These are phyloP conservation scores for Citrullus amarus DNA, from an alignment of 306 rosid species.

Conservation along the genomic window DNA sequence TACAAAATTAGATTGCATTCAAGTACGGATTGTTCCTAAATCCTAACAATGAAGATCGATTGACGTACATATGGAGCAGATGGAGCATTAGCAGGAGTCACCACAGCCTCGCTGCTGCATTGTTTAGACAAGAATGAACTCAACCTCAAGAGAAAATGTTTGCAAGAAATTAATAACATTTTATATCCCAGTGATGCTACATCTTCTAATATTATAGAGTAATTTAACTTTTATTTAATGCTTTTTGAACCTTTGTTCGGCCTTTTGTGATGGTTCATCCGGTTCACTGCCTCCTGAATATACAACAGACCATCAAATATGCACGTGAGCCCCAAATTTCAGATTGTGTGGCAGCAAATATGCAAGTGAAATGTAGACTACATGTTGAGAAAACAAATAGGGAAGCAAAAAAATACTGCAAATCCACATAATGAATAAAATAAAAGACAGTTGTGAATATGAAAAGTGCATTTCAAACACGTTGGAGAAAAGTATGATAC, in stretches of 20 bases:
- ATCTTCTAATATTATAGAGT: not conserved
- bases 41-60: not conserved
- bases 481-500: not conserved
- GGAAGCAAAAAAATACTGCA: not conserved
- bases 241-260: constrained; percentile 46
- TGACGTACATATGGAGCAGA: constrained; percentile 34
- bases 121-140: constrained; percentile 16
- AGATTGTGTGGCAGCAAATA: constrained; percentile 7
- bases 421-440: not conserved
- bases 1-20: not conserved
- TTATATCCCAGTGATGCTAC: constrained; percentile 2
- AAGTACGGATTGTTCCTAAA: not conserved
- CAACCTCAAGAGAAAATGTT: constrained; percentile 2
- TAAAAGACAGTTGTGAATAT: not conserved
- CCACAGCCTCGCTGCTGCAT: constrained; percentile 47
- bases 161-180: not conserved
- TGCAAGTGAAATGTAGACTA: constrained; percentile 6
- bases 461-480: not conserved
- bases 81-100: constrained; percentile 29
- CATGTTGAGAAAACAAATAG: not conserved
- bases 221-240: not conserved
- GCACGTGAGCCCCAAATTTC: constrained; percentile 26
- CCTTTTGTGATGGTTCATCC: constrained; percentile 53
- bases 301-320: constrained; percentile 16
- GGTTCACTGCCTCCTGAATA: constrained; percentile 68